Conservation (phyloP, 257 asterid species). For the Thymus quinquecostatus region DNA sequence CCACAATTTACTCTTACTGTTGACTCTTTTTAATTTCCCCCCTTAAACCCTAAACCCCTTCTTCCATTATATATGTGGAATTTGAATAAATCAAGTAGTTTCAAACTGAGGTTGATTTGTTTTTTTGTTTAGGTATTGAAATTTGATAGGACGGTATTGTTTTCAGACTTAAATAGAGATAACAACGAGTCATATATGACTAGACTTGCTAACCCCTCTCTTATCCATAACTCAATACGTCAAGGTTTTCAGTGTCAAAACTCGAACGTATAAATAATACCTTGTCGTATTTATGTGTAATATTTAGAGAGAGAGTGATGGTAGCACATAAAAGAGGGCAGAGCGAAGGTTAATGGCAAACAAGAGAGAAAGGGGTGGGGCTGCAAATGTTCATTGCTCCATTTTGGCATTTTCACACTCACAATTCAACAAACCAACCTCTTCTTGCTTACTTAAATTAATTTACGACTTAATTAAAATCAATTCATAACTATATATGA, state of each 20-base stretch:
- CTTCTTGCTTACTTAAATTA: too few relatives aligned
- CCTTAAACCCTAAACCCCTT: not conserved
- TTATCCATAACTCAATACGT: too few relatives aligned
- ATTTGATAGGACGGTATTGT: not conserved
- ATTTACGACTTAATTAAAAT: too few relatives aligned
- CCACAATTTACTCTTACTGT: not conserved
- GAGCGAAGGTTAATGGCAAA: conserved; percentile 23
- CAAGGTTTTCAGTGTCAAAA: too few relatives aligned
- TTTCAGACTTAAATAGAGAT: not conserved
- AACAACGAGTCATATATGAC: too few relatives aligned
- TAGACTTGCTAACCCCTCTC: too few relatives aligned
- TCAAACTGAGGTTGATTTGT: not conserved
- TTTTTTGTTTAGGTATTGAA: not conserved
- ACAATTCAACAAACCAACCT: not conserved
- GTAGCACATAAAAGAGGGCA: not conserved
- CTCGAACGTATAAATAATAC: too few relatives aligned
- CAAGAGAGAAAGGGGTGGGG: conserved; percentile 15
- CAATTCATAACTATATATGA: not conserved
- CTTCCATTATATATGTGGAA: not conserved
- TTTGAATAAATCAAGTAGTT: not conserved
- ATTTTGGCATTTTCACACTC: not conserved
- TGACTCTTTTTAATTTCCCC: not conserved
- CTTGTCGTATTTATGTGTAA: too few relatives aligned
- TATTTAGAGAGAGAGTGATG: too few relatives aligned
- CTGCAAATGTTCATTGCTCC: conserved; percentile 4